Base-by-base conservation (phyloP, 148 eudicot genomes). In the Amaranthus hypochondriacus region DNA sequence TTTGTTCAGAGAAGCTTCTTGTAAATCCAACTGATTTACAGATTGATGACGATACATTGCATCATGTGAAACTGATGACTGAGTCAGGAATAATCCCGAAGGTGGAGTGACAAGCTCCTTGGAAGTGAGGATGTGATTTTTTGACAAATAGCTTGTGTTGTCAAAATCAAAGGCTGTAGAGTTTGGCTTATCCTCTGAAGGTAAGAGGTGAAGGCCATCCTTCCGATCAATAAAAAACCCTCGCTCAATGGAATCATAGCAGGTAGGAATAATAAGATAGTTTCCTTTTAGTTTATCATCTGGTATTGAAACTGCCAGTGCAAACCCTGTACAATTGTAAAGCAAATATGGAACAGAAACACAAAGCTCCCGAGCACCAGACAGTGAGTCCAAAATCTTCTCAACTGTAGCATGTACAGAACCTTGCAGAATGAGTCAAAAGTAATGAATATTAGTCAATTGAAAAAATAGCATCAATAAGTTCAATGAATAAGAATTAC, bases 311-410 rank as follows among this genome's bases (percentile, higher is more conserved):
- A 96, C 76, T 63, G 80, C 60, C 13, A 96, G 81, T 8, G 89
- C 67, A 77, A 90, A 89, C 15, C 94, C 96, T 55, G 90, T 87
- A 73, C 99, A 92, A 65, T 96, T 96, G 78, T 86, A 96, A 57
- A 96, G 56, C 86, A 96, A 80, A 77, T 86, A 90, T 15, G 98
- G 94, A 75, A 90, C 99, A 71, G 85, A 92, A 64, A 96, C 72
- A 79, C 86, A 85, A 70, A 96, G 85, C 82, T 92, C 97, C 72
- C 99, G 90, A 77, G 97, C 89, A 60, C 97, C 99, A 74, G 94
- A 90, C 21, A 83, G 80, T 10, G 92, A 87, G 81, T 90, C 90
- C 96, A 96, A 87, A 63, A 80, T 83, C 82, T 90, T 92, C 80
- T 96, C 96, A 83, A 87, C 81, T 3, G 89, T 83, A 62, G 89